These are phyloP conservation scores for Malania oleifera DNA, from an alignment of 164 flowering plant species.

Conservation along the genomic window DNA sequence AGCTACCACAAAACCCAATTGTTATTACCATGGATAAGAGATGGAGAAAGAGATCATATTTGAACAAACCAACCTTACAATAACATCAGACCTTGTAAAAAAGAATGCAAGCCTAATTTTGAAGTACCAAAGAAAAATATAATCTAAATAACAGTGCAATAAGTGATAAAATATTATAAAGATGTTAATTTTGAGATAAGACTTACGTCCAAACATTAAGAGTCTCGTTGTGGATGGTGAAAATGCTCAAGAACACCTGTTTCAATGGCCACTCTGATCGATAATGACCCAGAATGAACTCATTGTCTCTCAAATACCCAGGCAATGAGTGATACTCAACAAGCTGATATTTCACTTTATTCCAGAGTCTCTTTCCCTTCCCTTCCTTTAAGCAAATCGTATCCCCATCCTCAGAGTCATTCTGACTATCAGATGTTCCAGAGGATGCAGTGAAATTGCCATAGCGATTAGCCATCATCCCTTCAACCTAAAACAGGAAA, in stretches of 20 bases:
- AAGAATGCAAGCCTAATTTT: too few relatives aligned
- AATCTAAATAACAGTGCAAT: not conserved
- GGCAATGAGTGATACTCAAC: conserved; percentile 95
- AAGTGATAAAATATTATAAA: not conserved
- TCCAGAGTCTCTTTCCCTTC: conserved; percentile 86
- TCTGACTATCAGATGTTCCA: conserved; percentile 23
- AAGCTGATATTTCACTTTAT: conserved; percentile 88
- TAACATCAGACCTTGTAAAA: too few relatives aligned
- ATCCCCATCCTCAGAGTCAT: conserved; percentile 3
- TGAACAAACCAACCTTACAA: too few relatives aligned
- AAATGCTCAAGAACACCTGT: conserved; percentile 77
- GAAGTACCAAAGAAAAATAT: too few relatives aligned
- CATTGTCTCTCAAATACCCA: conserved; percentile 87
- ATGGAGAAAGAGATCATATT: too few relatives aligned
- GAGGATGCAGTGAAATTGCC: conserved; percentile 15
- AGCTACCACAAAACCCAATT: too few relatives aligned
- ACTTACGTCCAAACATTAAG: conserved; percentile 98
- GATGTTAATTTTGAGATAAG: not conserved
- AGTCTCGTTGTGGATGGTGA: conserved; percentile 91
- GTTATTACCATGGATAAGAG: too few relatives aligned
- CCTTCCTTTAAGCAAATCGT: conserved; percentile 34
- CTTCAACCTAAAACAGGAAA: conserved; percentile 10
- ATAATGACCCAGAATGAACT: conserved; percentile 78
- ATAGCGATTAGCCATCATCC: conserved; percentile 16
- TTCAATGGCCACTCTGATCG: conserved; percentile 92